These are phyloP conservation scores for Pythium monospermum DNA, from an alignment of 352 stramenopile genomes.

Conservation along the genomic window DNA sequence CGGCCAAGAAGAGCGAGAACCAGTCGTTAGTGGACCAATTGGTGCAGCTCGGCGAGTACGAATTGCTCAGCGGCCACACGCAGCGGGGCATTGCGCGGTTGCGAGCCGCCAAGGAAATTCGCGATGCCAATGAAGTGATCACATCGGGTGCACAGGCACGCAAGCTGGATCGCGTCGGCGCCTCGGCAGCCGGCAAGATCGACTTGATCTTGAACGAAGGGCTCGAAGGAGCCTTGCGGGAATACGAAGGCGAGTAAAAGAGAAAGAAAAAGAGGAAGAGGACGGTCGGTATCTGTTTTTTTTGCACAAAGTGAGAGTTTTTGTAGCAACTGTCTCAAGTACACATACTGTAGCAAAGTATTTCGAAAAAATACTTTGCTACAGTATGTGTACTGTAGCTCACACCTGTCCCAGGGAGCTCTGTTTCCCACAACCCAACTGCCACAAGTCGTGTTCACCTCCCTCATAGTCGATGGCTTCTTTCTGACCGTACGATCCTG, in stretches of 20 bases:
- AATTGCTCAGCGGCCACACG: constrained; percentile 36
- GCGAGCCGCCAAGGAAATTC: constrained; percentile 54
- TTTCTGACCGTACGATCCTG: too few relatives aligned
- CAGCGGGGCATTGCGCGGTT: constrained; percentile 53
- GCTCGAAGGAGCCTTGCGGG: constrained; percentile 35
- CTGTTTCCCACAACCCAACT: too few relatives aligned
- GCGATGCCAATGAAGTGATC: constrained; percentile 34
- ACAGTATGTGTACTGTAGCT: too few relatives aligned
- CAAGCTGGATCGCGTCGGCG: constrained; percentile 42
- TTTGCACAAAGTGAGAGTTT: background rate
- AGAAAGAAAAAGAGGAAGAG: background rate
- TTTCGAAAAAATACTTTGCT: too few relatives aligned
- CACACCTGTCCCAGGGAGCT: too few relatives aligned
- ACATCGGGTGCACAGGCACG: constrained; percentile 53
- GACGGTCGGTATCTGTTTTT: background rate
- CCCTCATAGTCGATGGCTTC: too few relatives aligned
- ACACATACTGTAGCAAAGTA: too few relatives aligned
- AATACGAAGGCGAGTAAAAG: constrained; percentile 31
- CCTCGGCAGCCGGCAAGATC: constrained; percentile 46
- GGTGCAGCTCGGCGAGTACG: constrained; percentile 49
- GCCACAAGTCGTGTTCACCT: too few relatives aligned
- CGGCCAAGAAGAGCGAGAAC: constrained; percentile 37
- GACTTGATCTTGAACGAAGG: constrained; percentile 53
- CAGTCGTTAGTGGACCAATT: constrained; percentile 57
- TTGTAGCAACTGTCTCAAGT: too few relatives aligned